phyloP scores from a whole-genome alignment of 352 stramenopile species.

The Elongisporangium senticosum region DNA sequence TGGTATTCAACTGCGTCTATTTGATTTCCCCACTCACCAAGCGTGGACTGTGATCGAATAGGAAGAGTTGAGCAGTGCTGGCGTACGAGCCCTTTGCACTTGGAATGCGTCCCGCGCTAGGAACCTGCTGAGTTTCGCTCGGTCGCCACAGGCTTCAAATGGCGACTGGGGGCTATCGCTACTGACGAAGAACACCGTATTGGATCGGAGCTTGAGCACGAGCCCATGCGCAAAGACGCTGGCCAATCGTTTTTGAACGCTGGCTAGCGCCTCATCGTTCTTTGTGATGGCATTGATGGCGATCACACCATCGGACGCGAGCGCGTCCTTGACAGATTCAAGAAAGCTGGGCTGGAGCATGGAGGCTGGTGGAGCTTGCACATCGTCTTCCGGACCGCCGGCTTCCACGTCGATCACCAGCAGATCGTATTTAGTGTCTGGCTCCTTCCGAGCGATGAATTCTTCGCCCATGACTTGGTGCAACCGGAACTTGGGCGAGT shows the following conservation, averaged over 20 bases:
- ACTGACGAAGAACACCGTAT: slow-evolving; percentile 30
- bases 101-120: neutral
- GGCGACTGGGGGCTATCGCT: neutral
- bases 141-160: neutral
- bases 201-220: slow-evolving; percentile 24
- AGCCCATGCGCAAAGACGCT: slow-evolving; percentile 25
- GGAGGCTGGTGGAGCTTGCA: slow-evolving; percentile 29
- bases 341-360: slow-evolving; percentile 47
- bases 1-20: neutral
- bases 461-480: slow-evolving; percentile 39
- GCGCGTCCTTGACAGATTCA: slow-evolving; percentile 12
- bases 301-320: slow-evolving; percentile 27
- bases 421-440: slow-evolving; percentile 23
- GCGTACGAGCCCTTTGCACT: neutral
- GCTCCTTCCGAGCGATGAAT: slow-evolving; percentile 22
- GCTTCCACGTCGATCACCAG: slow-evolving; percentile 65
- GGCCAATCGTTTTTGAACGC: slow-evolving; percentile 18
- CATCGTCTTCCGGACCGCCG: slow-evolving; percentile 22
- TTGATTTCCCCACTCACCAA: neutral
- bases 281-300: slow-evolving; percentile 61
- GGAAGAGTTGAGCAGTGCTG: neutral
- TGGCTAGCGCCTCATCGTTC: slow-evolving; percentile 17
- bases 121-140: neutral
- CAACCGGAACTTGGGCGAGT: slow-evolving; percentile 20
- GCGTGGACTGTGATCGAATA: neutral